Evolutionary conservation across 2,329 filamentous ascomycete genomes (phyloP).

Genomic region (Aspergillus brunneoviolaceus): DNA sequence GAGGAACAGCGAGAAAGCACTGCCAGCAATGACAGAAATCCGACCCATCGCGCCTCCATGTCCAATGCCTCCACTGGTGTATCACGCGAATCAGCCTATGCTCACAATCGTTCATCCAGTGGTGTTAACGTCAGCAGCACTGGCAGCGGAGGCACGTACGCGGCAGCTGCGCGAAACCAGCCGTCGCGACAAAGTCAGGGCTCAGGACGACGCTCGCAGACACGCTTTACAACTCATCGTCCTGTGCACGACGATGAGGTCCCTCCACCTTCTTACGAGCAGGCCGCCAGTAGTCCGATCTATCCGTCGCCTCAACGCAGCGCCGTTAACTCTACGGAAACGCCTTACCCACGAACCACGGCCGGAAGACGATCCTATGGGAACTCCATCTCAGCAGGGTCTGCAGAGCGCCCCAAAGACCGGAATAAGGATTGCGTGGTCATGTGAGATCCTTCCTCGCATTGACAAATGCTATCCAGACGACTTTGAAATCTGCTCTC

Average conservation of each 20-base stretch:
- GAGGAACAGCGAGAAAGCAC: slow-evolving; percentile 71
- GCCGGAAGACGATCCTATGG: slow-evolving; percentile 17
- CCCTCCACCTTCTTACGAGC: slow-evolving; percentile 66
- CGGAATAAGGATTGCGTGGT: slow-evolving; percentile 46
- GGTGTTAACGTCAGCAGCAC: slow-evolving; percentile 17
- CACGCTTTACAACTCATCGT: slow-evolving; percentile 27
- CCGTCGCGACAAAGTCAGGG: slow-evolving; percentile 21
- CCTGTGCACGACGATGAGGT: slow-evolving; percentile 49
- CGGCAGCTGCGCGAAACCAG: slow-evolving; percentile 24
- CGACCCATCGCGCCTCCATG: slow-evolving; percentile 28
- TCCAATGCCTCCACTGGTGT: slow-evolving; percentile 20
- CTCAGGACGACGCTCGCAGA: slow-evolving; percentile 15
- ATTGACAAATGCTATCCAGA: not conserved
- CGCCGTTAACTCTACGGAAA: slow-evolving; percentile 29
- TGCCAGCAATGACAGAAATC: slow-evolving; percentile 65
- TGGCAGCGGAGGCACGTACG: slow-evolving; percentile 5
- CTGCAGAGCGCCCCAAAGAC: slow-evolving; percentile 25
- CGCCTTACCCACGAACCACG: slow-evolving; percentile 22
- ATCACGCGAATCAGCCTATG: slow-evolving; percentile 9
- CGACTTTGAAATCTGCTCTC: not conserved
- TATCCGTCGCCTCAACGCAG: slow-evolving; percentile 53
- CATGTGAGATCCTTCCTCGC: slow-evolving; percentile 33
- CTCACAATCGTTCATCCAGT: slow-evolving; percentile 23
- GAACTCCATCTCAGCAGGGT: slow-evolving; percentile 13
- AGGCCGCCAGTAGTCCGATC: slow-evolving; percentile 57